Percentiles rank a stretch among this genome's conserved stretches.
Evolutionary conservation across 2,329 filamentous ascomycete species (phyloP).

Genomic region (Diplodia corticola): DNA sequence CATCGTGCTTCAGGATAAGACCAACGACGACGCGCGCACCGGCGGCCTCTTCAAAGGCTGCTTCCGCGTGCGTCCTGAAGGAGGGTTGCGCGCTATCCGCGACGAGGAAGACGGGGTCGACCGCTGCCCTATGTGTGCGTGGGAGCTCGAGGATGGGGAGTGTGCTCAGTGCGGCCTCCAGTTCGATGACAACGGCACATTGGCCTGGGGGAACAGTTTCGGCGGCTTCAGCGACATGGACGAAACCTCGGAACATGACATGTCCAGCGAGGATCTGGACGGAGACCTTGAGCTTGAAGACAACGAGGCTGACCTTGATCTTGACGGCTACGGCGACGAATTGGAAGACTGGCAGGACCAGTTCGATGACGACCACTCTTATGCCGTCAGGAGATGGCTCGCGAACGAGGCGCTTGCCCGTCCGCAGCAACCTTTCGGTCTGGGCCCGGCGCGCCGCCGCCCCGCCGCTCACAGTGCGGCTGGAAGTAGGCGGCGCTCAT

Average conservation of each 20-base stretch:
- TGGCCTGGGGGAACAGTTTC: conserved; percentile 33
- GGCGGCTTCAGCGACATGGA: conserved; percentile 49
- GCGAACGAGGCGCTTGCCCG: conserved; percentile 36
- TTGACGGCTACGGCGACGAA: conserved; percentile 32
- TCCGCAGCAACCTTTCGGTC: conserved; percentile 32
- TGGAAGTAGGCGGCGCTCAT: conserved; percentile 41
- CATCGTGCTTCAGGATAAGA: conserved; percentile 61
- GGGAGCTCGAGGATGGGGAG: conserved; percentile 63
- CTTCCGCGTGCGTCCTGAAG: conserved; percentile 45
- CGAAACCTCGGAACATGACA: conserved; percentile 39
- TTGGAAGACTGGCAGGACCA: conserved; percentile 37
- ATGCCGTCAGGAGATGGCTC: conserved; percentile 25
- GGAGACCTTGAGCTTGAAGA: conserved; percentile 46
- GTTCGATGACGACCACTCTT: conserved; percentile 30
- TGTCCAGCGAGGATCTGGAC: conserved; percentile 27
- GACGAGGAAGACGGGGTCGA: conserved; percentile 57
- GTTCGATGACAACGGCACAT: conserved; percentile 50
- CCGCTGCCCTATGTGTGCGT: conserved; percentile 62
- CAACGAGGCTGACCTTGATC: conserved; percentile 30
- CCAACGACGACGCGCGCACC: conserved; percentile 48
- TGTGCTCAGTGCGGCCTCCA: conserved; percentile 57
- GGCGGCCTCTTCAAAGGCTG: conserved; percentile 65
- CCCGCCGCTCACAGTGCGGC: conserved; percentile 45
- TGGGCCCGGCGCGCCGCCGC: conserved; percentile 32
- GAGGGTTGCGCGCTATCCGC: not conserved